These are phyloP conservation scores for Lumnitzera racemosa DNA, from an alignment of 345 rosid species.

Conservation along the genomic window DNA sequence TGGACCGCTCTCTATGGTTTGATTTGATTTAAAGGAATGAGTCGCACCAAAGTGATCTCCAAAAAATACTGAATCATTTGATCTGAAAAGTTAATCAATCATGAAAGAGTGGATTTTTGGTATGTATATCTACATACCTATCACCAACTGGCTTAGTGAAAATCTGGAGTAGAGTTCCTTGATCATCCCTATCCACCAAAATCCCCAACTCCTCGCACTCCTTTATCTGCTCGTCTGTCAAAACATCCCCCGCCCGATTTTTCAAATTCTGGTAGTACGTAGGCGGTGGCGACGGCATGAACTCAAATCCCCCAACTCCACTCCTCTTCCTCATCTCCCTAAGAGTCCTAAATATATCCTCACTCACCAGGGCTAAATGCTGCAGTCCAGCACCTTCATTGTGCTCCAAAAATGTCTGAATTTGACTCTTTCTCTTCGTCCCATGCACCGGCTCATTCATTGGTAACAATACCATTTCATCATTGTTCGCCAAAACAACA, in stretches of 20 bases:
- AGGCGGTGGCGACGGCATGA: conserved; percentile 93
- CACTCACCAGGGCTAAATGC: conserved; percentile 69
- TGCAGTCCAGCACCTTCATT: conserved; percentile 89
- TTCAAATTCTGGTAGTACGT: conserved; percentile 72
- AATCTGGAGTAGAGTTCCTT: conserved; percentile 90
- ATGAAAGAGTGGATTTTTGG: not conserved
- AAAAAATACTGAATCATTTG: no score
- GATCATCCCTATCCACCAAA: conserved; percentile 91
- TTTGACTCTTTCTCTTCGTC: conserved; percentile 90
- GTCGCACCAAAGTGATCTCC: no score
- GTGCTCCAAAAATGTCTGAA: conserved; percentile 85
- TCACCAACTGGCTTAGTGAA: conserved; percentile 95
- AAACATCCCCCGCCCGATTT: conserved; percentile 62
- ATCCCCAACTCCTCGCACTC: conserved; percentile 88
- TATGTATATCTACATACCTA: conserved; percentile 29
- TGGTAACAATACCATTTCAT: conserved; percentile 70
- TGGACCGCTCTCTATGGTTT: no score
- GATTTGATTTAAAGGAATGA: no score
- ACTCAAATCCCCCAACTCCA: conserved; percentile 80
- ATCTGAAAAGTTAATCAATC: not conserved
- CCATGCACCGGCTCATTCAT: conserved; percentile 91
- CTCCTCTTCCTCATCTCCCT: conserved; percentile 84
- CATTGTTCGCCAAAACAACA: conserved; percentile 64
- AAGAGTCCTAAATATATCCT: conserved; percentile 66
- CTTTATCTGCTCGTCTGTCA: conserved; percentile 71